These are phyloP conservation scores for Acidomyces sp. DNA, from an alignment of 495 filamentous ascomycete genomes.

Conservation along the genomic window DNA sequence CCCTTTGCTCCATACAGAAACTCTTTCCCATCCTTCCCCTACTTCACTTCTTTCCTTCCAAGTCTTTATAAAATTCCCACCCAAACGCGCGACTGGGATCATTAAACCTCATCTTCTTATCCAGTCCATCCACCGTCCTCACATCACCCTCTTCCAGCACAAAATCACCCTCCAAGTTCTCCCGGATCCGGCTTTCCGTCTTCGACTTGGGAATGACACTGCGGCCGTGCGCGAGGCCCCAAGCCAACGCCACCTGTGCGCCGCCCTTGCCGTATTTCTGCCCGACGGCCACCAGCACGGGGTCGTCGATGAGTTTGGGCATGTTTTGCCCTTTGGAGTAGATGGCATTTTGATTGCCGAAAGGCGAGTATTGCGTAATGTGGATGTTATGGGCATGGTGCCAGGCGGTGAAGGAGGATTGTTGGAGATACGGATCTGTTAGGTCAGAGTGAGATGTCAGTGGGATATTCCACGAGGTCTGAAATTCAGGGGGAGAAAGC, in stretches of 20 bases:
- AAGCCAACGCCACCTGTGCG: constrained; percentile 50
- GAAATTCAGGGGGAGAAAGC: no score
- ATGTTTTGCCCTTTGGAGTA: constrained; percentile 40
- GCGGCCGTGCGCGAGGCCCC: constrained; percentile 53
- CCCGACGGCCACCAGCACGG: constrained; percentile 45
- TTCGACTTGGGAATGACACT: constrained; percentile 55
- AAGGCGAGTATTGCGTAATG: constrained; percentile 52
- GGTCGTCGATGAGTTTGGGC: constrained; percentile 48
- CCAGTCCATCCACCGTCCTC: constrained; percentile 38
- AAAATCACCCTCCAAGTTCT: constrained; percentile 49
- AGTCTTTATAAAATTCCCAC: constrained; percentile 42
- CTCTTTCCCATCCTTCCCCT: not conserved
- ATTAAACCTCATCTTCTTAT: constrained; percentile 49
- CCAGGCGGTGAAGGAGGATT: constrained; percentile 43
- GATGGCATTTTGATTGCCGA: constrained; percentile 57
- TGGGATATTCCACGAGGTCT: no score
- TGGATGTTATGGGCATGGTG: constrained; percentile 45
- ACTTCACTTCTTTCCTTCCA: constrained; percentile 43
- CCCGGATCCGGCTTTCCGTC: constrained; percentile 37
- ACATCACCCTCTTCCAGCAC: constrained; percentile 41
- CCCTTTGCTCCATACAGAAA: no score
- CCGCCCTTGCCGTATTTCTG: constrained; percentile 49
- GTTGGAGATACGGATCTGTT: constrained; percentile 50
- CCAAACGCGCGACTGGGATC: constrained; percentile 42
- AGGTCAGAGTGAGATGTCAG: no score